phyloP scores from a whole-genome alignment of 2,329 filamentous ascomycete species.

The Talaromyces sp. region DNA sequence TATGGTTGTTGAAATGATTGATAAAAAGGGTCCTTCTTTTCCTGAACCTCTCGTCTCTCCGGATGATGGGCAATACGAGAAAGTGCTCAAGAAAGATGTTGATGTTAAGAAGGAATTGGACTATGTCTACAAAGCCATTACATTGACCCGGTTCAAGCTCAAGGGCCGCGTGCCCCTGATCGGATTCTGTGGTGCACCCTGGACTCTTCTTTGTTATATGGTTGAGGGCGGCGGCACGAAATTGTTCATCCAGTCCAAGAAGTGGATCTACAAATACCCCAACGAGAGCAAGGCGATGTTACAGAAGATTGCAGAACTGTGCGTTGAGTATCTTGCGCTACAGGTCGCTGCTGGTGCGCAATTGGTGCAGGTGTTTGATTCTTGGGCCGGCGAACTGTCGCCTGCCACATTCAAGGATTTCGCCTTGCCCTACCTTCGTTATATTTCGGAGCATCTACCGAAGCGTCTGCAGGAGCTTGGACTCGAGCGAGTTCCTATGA shows the following conservation, averaged over 20 bases:
- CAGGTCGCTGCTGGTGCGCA: constrained; percentile 94
- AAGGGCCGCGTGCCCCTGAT: constrained; percentile 86
- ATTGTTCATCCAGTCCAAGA: constrained; percentile 90
- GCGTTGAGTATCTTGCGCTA: constrained; percentile 87
- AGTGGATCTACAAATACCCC: constrained; percentile 90
- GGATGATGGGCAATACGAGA: constrained; percentile 75
- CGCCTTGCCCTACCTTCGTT: constrained; percentile 77
- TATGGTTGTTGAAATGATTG: constrained; percentile 98
- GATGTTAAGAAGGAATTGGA: constrained; percentile 79
- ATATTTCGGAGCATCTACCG: constrained; percentile 80
- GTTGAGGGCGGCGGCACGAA: constrained; percentile 96
- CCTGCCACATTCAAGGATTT: constrained; percentile 80
- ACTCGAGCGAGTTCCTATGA: constrained; percentile 85
- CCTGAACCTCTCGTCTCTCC: constrained; percentile 77
- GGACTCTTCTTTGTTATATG: constrained; percentile 98
- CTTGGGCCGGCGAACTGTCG: constrained; percentile 92
- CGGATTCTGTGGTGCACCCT: constrained; percentile 94
- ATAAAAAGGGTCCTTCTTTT: constrained; percentile 95
- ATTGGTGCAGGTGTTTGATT: constrained; percentile 96
- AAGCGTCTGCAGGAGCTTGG: constrained; percentile 69
- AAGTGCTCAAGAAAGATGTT: constrained; percentile 73
- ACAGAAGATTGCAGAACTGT: constrained; percentile 88
- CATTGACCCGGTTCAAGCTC: constrained; percentile 82
- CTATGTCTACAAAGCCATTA: constrained; percentile 96
- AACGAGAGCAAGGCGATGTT: constrained; percentile 76